Evolutionary conservation across 768 basidiomycete species (phyloP), one percentile per base, ranked within the genome.

Genomic region (Cytidiella melzeri): DNA sequence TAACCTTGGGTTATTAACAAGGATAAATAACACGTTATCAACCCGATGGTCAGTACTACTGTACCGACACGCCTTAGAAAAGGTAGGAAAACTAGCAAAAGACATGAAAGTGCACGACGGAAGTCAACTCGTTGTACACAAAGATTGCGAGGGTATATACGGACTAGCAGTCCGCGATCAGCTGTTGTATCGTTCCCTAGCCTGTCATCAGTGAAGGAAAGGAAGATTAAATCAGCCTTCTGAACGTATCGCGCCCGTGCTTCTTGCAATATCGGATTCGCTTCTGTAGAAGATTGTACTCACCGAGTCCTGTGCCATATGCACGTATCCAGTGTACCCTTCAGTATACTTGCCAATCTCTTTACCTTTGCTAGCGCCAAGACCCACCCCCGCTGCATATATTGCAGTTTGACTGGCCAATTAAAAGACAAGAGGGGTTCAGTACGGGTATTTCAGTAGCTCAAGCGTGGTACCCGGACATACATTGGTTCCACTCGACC

Each of bases 361-460:
- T 62, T 84, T 88, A 51, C 83, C 90, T 69, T 92, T 95, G 62
- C 85, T 84, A 0, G 93, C 92, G n/a, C 94, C 94, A 10, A 97
- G 70, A 2, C 94, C 94, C 20, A 82, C 92, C 2, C 94, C 88
- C 54, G 84, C 81, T 7, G 86, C 82, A 64, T 93, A 97, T 42
- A 96, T 80, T 15, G 88, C 83, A 20, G 90, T 89, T 66, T 84
- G 77, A 23, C 89, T 92, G n/a, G n/a, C n/a, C n/a, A n/a, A n/a
- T n/a, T n/a, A n/a, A n/a, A n/a, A n/a, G n/a, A 50, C 13, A 50
- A 5, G 18, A 51, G 15, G n/a, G n/a, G n/a, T n/a, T n/a, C n/a
- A n/a, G n/a, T n/a, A n/a, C n/a, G n/a, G n/a, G n/a, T n/a, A n/a
- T n/a, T n/a, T n/a, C n/a, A n/a, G n/a, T n/a, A n/a, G n/a, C n/a